Evolutionary conservation across 495 filamentous ascomycete species (phyloP), one percentile per base, ranked within the genome.

Genomic region (Hypoxylon perforatum): DNA sequence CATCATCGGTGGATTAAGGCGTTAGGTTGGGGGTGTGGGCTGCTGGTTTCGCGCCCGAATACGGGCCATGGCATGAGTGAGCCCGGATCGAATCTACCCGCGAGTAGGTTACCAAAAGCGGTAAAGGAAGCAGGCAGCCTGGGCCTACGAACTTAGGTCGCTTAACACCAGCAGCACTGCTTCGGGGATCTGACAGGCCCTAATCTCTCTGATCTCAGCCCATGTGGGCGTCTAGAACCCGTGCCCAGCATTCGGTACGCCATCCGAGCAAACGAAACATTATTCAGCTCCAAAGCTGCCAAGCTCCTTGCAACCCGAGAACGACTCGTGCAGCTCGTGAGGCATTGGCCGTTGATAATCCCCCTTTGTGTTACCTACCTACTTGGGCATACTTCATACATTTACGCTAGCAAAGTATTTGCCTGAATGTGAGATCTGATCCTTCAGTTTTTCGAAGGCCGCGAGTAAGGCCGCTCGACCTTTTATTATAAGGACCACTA

Each of bases 101-200:
- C 65, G 65, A 69, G 59, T 8, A 69, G 65, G 65, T 69, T 69
- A 63, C 65, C 36, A 49, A 45, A 69, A 28, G 50, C 48, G 65
- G 65, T 60, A 60, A 60, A 56, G 51, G 59, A 60, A 49, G 38
- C 59, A 53, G 21, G 14, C 46, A 25, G n/a, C 21, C 17, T 14
- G 21, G 23, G 41, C 39, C 33, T 45, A 10, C n/a, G 7, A 35
- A 22, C 14, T 28, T 7, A 25, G n/a, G 25, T 21, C 21, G 52
- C 41, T 46, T 46, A 46, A 15, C 61, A 50, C 38, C 58, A 46
- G 10, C 62, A 50, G 28, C 58, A 56, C n/a, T n/a, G n/a, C n/a
- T n/a, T n/a, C n/a, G 57, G 11, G 36, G 57, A 68, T 63, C 54
- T 59, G 58, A 68, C 64, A 62, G 41, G 57, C 33, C 44, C 28